A percentile compares a stretch with the other conserved stretches of the same genome.
Evolutionary conservation across 192 early-diverging fungal species (phyloP).

Genomic region (Coemansia sp.): DNA sequence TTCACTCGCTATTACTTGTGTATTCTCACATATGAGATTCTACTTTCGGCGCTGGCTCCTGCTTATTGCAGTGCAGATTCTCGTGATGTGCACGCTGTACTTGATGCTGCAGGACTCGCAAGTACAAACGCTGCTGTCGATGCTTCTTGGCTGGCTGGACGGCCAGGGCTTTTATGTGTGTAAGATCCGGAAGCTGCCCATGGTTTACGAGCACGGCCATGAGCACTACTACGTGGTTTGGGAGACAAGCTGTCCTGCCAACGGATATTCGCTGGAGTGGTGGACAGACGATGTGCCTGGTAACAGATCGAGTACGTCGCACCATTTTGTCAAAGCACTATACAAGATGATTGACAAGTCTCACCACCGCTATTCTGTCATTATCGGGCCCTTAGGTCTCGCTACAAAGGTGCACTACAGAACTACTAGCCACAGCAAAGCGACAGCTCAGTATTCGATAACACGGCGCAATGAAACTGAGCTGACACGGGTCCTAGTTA

Average conservation of each 20-base stretch:
- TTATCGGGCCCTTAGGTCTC: slow-evolving; percentile 34
- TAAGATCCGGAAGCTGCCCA: slow-evolving; percentile 35
- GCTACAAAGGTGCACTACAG: slow-evolving; percentile 30
- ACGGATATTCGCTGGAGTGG: slow-evolving; percentile 37
- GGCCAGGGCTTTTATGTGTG: slow-evolving; percentile 32
- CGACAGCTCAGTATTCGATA: slow-evolving; percentile 28
- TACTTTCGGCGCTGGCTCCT: slow-evolving; percentile 36
- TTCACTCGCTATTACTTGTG: not conserved
- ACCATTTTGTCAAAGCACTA: slow-evolving; percentile 24
- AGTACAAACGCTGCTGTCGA: slow-evolving; percentile 18
- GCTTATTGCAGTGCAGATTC: slow-evolving; percentile 9
- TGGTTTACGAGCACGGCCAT: slow-evolving; percentile 47
- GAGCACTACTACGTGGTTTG: slow-evolving; percentile 48
- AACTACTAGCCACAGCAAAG: slow-evolving; percentile 21
- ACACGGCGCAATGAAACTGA: slow-evolving; percentile 2
- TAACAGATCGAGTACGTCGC: not conserved
- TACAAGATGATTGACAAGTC: slow-evolving; percentile 29
- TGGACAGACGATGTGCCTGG: slow-evolving; percentile 17
- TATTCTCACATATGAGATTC: slow-evolving; percentile 24
- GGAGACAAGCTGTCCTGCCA: slow-evolving; percentile 42
- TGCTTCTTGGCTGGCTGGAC: slow-evolving; percentile 25
- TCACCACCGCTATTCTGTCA: slow-evolving; percentile 42
- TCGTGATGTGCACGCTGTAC: slow-evolving; percentile 19
- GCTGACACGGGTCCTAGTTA: slow-evolving; percentile 31
- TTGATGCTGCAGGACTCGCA: slow-evolving; percentile 11